Evolutionary conservation across 495 filamentous ascomycete species (phyloP).

Genomic region (Podospora pseudoanserina): DNA sequence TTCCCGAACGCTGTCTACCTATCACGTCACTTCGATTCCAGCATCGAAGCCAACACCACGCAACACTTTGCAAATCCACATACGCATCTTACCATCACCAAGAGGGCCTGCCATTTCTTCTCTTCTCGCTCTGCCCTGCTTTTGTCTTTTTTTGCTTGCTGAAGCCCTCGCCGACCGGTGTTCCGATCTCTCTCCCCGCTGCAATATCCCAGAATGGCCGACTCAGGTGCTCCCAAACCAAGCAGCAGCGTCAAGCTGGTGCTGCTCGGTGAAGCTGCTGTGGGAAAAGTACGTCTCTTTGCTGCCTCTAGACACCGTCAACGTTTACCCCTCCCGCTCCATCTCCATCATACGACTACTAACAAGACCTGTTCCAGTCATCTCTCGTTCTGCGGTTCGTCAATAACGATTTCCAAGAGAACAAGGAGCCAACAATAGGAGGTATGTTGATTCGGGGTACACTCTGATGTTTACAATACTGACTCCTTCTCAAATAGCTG

Average conservation of each 20-base stretch:
- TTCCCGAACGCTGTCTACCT: slow-evolving; percentile 21
- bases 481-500: slow-evolving; percentile 54
- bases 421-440: slow-evolving; percentile 99
- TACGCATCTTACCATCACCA: neutral
- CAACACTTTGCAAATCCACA: slow-evolving; percentile 5
- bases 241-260: slow-evolving; percentile 99
- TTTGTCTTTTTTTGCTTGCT: neutral
- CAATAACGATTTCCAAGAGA: slow-evolving; percentile 99
- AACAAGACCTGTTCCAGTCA: slow-evolving; percentile 55
- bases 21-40: slow-evolving; percentile 31
- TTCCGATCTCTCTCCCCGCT: neutral
- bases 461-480: slow-evolving; percentile 15
- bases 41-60: slow-evolving; percentile 11
- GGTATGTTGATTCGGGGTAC: slow-evolving; percentile 52
- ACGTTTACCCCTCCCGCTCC: neutral
- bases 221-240: slow-evolving; percentile 71
- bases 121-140: neutral
- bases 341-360: slow-evolving; percentile 19
- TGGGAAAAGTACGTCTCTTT: slow-evolving; percentile 78
- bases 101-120: neutral
- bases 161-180: neutral
- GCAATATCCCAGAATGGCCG: slow-evolving; percentile 40
- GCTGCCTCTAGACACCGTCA: slow-evolving; percentile 7
- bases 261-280: slow-evolving; percentile 91
- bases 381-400: slow-evolving; percentile 97